Conservation (phyloP, 2,329 filamentous ascomycete species). For the Neoarthrinium moseri region DNA sequence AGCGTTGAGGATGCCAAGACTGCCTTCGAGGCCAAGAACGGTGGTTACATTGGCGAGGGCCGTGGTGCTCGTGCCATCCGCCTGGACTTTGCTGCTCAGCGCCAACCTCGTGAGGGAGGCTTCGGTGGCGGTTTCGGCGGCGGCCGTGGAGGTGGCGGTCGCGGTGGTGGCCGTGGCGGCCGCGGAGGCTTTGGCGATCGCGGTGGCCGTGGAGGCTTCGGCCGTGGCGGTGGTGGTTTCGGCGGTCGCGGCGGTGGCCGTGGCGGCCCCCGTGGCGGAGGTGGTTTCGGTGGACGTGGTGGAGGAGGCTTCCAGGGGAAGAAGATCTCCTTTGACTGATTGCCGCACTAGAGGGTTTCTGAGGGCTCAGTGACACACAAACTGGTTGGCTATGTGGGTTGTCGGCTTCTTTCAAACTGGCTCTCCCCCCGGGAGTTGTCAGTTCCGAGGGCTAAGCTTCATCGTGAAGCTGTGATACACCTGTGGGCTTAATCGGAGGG, state of each 20-base stretch:
- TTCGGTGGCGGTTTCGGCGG: conserved; percentile 46
- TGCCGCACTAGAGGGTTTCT: conserved; percentile 36
- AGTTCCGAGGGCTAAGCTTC: conserved; percentile 53
- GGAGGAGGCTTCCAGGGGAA: conserved; percentile 66
- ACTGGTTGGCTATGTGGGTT: conserved; percentile 56
- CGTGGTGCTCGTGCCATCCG: conserved; percentile 73
- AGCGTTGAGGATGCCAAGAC: conserved; percentile 80
- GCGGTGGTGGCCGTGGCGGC: conserved; percentile 51
- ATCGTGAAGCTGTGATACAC: conserved; percentile 46
- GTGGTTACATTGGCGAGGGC: conserved; percentile 59
- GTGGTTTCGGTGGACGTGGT: conserved; percentile 31
- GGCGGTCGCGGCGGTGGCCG: conserved; percentile 40
- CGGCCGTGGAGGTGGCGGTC: conserved; percentile 48
- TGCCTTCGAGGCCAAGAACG: conserved; percentile 70
- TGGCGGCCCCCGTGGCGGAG: conserved; percentile 43
- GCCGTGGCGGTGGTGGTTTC: conserved; percentile 40
- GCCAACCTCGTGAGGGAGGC: conserved; percentile 57
- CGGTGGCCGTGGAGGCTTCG: conserved; percentile 37
- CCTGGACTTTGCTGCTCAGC: conserved; percentile 76
- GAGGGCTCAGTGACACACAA: conserved; percentile 46
- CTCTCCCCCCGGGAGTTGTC: conserved; percentile 39
- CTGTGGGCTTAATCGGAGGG: conserved; percentile 50
- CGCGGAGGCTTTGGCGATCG: conserved; percentile 49
- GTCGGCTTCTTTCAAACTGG: conserved; percentile 49
- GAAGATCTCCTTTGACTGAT: conserved; percentile 64